These are phyloP conservation scores for Kurtzmaniella cleridarum DNA, from an alignment of 805 yeast species.

Conservation along the genomic window DNA sequence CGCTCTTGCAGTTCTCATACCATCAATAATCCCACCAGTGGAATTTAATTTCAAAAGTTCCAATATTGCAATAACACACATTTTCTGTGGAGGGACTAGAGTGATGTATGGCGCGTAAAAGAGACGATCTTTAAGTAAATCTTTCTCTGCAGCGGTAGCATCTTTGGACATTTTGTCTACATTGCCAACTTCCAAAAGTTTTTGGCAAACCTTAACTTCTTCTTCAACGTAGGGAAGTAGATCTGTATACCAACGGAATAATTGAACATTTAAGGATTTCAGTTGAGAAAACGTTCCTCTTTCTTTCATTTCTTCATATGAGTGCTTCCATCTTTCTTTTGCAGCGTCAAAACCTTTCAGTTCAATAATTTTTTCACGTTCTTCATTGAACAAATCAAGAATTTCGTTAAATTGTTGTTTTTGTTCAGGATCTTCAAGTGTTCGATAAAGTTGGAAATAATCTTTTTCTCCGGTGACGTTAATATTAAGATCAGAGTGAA, in stretches of 20 bases:
- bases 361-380: conserved; percentile 75
- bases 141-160: conserved; percentile 14
- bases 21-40: conserved; percentile 71
- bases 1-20: conserved; percentile 79
- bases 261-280: conserved; percentile 60
- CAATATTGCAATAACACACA: conserved; percentile 78
- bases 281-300: conserved; percentile 54
- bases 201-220: conserved; percentile 56
- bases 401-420: conserved; percentile 53
- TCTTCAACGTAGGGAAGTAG: conserved; percentile 65
- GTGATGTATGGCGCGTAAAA: conserved; percentile 74
- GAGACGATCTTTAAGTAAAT: conserved; percentile 36
- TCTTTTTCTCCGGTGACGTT: conserved; percentile 32
- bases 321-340: conserved; percentile 81
- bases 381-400: conserved; percentile 64
- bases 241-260: conserved; percentile 81
- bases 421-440: conserved; percentile 41
- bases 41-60: conserved; percentile 73
- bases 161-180: conserved; percentile 15
- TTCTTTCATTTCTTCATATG: conserved; percentile 58
- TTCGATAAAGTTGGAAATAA: conserved; percentile 61
- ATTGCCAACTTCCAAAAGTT: conserved; percentile 23
- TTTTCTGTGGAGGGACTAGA: conserved; percentile 69
- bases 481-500: conserved; percentile 21
- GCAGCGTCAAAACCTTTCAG: conserved; percentile 80